phyloP scores from a whole-genome alignment of 2,329 filamentous ascomycete genomes.

The Sclerotiophoma versabilis region DNA sequence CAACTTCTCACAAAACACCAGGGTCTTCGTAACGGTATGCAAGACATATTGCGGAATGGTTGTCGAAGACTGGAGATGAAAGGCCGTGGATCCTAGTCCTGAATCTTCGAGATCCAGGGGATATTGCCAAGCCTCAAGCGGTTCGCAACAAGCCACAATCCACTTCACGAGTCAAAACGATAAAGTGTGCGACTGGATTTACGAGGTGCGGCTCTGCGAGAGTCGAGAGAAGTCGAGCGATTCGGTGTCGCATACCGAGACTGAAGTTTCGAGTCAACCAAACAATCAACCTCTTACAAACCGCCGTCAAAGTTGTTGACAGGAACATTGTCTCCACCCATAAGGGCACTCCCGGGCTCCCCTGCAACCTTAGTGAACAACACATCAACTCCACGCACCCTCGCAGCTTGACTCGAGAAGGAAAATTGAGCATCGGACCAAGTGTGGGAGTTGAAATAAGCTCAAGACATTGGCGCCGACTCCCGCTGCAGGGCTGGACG shows the following conservation, averaged over 20 bases:
- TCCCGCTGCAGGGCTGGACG: conserved; percentile 28
- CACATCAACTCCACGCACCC: background rate
- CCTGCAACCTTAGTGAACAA: conserved; percentile 1
- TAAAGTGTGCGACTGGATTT: conserved; percentile 15
- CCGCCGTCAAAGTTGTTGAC: background rate
- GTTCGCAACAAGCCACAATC: conserved; percentile 15
- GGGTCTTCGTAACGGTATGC: background rate
- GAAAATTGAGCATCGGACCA: background rate
- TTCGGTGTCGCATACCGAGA: conserved; percentile 5
- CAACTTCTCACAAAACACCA: conserved; percentile 18
- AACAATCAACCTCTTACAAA: conserved; percentile 9
- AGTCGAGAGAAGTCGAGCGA: conserved; percentile 7
- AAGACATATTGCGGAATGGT: conserved; percentile 1
- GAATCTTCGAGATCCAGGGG: conserved; percentile 13
- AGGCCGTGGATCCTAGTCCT: conserved; percentile 14
- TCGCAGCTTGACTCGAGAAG: background rate
- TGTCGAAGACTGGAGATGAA: conserved; percentile 14
- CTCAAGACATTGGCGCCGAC: conserved; percentile 27
- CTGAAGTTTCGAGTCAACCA: conserved; percentile 5
- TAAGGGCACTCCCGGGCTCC: background rate
- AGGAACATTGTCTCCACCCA: background rate
- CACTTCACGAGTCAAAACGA: conserved; percentile 19
- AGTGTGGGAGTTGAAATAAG: conserved; percentile 29
- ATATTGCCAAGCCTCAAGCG: conserved; percentile 14
- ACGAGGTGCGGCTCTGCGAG: conserved; percentile 16